phyloP scores from a whole-genome alignment of 2,329 filamentous ascomycete species.

The Fusarium torulosum region DNA sequence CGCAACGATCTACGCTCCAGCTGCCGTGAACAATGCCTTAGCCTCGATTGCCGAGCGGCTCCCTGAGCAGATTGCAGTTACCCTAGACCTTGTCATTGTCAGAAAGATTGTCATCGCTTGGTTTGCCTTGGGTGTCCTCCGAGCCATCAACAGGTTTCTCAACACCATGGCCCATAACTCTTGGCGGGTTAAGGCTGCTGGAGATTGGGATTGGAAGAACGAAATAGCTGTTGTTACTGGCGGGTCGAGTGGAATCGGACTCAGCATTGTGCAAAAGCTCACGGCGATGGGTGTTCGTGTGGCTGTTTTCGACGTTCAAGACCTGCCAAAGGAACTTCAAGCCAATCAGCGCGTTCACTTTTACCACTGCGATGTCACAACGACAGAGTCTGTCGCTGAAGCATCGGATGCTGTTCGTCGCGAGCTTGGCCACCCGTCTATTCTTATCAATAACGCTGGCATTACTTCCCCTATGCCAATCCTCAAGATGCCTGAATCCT shows the following conservation, averaged over 20 bases:
- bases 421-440: slow-evolving; percentile 70
- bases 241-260: slow-evolving; percentile 59
- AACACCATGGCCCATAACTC: slow-evolving; percentile 50
- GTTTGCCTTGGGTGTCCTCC: slow-evolving; percentile 44
- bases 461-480: slow-evolving; percentile 70
- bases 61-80: slow-evolving; percentile 11
- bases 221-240: slow-evolving; percentile 61
- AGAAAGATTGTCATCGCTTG: slow-evolving; percentile 37
- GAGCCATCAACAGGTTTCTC: slow-evolving; percentile 42
- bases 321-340: slow-evolving; percentile 46
- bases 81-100: slow-evolving; percentile 14
- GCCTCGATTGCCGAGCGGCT: slow-evolving; percentile 10
- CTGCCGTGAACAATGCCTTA: slow-evolving; percentile 28
- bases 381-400: slow-evolving; percentile 58
- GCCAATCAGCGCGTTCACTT: slow-evolving; percentile 43
- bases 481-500: slow-evolving; percentile 66
- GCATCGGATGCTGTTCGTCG: slow-evolving; percentile 56
- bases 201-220: slow-evolving; percentile 53
- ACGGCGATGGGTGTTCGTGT: slow-evolving; percentile 67
- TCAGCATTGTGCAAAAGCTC: slow-evolving; percentile 52
- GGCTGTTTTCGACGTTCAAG: slow-evolving; percentile 73
- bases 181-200: slow-evolving; percentile 43
- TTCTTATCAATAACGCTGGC: slow-evolving; percentile 80
- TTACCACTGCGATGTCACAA: slow-evolving; percentile 57
- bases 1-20: slow-evolving; percentile 30